Evolutionary conservation across 2,329 filamentous ascomycete species (phyloP).

Genomic region (Paramyrothecium sp.): DNA sequence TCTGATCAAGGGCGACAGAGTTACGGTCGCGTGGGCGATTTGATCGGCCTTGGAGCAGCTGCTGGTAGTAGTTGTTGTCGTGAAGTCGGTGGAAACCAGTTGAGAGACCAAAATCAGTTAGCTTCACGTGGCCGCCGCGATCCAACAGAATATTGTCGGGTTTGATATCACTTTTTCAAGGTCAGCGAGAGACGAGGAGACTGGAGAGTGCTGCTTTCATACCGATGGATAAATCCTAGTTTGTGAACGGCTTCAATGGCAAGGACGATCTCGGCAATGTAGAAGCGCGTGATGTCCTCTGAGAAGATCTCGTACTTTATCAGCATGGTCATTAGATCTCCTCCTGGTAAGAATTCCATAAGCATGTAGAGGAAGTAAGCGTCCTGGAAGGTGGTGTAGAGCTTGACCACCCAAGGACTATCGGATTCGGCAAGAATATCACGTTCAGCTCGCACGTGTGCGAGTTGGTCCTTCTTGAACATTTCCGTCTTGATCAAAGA

Average conservation of each 20-base stretch:
- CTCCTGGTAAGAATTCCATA: conserved; percentile 98
- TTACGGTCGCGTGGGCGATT: conserved; percentile 77
- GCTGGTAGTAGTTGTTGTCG: conserved; percentile 97
- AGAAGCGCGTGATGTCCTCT: conserved; percentile 97
- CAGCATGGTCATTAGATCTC: conserved; percentile 99
- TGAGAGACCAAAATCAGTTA: conserved; percentile 96
- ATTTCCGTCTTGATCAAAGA: conserved; percentile 98
- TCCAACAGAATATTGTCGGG: conserved; percentile 98
- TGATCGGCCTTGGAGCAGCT: conserved; percentile 80
- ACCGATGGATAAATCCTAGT: conserved; percentile 97
- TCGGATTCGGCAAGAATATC: conserved; percentile 99
- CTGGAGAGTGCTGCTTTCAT: conserved; percentile 30
- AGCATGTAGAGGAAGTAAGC: conserved; percentile 95
- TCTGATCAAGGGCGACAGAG: conserved; percentile 95
- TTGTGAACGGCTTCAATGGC: conserved; percentile 99
- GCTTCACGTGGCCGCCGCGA: conserved; percentile 92
- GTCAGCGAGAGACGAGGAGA: conserved; percentile 1
- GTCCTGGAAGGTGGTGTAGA: conserved; percentile 98
- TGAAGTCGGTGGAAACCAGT: conserved; percentile 98
- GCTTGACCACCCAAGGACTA: conserved; percentile 98
- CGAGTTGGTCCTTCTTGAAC: conserved; percentile 99
- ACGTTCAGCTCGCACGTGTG: conserved; percentile 94
- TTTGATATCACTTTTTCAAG: conserved; percentile 82
- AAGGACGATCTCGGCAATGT: conserved; percentile 96
- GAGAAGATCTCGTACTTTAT: conserved; percentile 99